These are phyloP conservation scores for Populus nigra DNA, from an alignment of 345 rosid genomes.

Conservation along the genomic window DNA sequence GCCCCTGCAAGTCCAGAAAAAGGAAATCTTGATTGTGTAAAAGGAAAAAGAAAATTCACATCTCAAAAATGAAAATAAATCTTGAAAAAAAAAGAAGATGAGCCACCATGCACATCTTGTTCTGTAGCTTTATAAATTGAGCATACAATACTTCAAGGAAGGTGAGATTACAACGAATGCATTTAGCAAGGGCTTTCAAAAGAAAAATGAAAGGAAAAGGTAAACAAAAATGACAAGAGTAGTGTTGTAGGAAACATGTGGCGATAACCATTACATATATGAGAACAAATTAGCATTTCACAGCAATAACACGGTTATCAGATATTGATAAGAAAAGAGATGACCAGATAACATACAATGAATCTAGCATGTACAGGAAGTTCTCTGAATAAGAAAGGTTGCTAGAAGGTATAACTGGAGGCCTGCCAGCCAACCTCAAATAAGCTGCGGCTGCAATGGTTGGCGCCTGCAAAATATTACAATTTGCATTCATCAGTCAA, in stretches of 20 bases:
- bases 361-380: slow-evolving; percentile 93
- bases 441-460: slow-evolving; percentile 97
- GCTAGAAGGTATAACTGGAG: slow-evolving; percentile 89
- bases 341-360: slow-evolving; percentile 51
- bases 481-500: neutral
- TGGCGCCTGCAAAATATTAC: slow-evolving; percentile 31
- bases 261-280: neutral
- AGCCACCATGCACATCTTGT: neutral
- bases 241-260: neutral
- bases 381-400: slow-evolving; percentile 90
- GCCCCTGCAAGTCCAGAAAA: slow-evolving; percentile 53
- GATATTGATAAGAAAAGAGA: slow-evolving; percentile 1
- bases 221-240: neutral
- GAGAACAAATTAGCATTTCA: neutral
- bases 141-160: neutral
- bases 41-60: slow-evolving; percentile 4
- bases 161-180: neutral
- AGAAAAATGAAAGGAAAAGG: neutral
- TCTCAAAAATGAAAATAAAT: neutral
- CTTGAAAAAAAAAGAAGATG: neutral
- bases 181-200: neutral
- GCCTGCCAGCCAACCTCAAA: slow-evolving; percentile 94
- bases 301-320: neutral
- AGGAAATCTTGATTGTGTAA: neutral
- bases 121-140: neutral